Conservation (phyloP, 2,329 filamentous ascomycete species). For the Neophaeococcomyces aloes region DNA sequence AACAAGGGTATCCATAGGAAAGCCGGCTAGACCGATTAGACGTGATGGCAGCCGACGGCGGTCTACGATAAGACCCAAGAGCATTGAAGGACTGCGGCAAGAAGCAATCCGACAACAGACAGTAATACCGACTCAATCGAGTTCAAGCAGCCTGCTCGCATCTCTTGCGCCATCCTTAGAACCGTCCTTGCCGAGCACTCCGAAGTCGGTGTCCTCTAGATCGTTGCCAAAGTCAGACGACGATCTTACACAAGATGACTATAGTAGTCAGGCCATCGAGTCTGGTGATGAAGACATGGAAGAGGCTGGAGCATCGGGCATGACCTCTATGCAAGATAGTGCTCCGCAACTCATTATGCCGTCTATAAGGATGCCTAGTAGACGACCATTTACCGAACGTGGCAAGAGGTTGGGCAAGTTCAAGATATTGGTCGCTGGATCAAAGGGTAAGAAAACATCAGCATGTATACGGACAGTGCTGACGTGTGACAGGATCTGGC, state of each 20-base stretch:
- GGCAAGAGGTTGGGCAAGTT: conserved; percentile 76
- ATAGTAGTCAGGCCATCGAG: conserved; percentile 43
- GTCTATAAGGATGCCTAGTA: conserved; percentile 78
- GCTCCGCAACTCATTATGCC: conserved; percentile 89
- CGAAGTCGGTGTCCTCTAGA: conserved; percentile 49
- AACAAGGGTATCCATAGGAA: conserved; percentile 20
- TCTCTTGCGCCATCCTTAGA: conserved; percentile 28
- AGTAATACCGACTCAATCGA: conserved; percentile 21
- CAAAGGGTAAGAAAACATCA: conserved; percentile 46
- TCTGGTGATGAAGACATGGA: conserved; percentile 44
- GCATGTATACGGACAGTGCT: conserved; percentile 8
- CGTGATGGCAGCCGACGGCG: conserved; percentile 19
- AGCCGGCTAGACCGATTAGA: conserved; percentile 22
- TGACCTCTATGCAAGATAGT: conserved; percentile 25
- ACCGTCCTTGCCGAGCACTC: conserved; percentile 44
- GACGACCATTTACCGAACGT: conserved; percentile 78
- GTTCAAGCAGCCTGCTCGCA: conserved; percentile 19
- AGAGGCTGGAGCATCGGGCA: conserved; percentile 22
- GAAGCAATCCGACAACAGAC: conserved; percentile 8
- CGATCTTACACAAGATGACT: conserved; percentile 45
- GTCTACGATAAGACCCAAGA: conserved; percentile 20
- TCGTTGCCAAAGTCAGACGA: conserved; percentile 51
- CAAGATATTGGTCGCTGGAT: conserved; percentile 79
- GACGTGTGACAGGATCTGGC: conserved; percentile 52
- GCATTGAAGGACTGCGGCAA: conserved; percentile 12